phyloP scores from a whole-genome alignment of 2,329 filamentous ascomycete genomes.

The Orbilia blumenaviensis region DNA sequence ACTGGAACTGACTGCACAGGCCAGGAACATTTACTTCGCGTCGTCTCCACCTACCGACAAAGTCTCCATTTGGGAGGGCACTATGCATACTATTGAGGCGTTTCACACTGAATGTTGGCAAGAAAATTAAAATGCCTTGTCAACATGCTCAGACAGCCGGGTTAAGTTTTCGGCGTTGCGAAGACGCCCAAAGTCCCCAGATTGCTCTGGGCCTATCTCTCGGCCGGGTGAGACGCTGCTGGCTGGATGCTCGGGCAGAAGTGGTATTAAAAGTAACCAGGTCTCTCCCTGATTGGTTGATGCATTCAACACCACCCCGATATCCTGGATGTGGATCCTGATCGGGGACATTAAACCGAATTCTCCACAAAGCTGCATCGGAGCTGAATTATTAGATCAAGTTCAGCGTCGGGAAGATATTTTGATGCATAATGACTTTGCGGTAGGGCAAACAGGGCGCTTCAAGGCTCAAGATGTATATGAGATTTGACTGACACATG shows the following conservation, averaged over 20 bases:
- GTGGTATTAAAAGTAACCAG: neutral
- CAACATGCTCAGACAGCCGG: too few relatives aligned
- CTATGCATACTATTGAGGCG: neutral
- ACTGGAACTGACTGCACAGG: too few relatives aligned
- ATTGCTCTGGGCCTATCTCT: neutral
- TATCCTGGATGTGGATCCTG: neutral
- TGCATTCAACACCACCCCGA: neutral
- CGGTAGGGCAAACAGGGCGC: too few relatives aligned
- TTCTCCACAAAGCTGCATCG: neutral
- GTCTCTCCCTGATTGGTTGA: neutral
- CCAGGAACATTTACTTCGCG: too few relatives aligned
- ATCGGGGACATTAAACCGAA: neutral
- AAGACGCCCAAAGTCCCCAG: too few relatives aligned
- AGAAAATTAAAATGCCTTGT: too few relatives aligned
- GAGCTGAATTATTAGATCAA: neutral
- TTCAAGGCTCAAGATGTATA: too few relatives aligned
- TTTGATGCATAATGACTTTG: neutral
- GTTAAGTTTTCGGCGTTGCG: too few relatives aligned
- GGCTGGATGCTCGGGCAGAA: neutral
- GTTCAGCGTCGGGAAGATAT: too few relatives aligned
- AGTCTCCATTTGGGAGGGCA: conserved; percentile 17
- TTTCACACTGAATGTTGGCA: too few relatives aligned
- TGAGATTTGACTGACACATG: too few relatives aligned
- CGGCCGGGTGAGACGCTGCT: neutral
- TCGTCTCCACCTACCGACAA: too few relatives aligned